These are phyloP conservation scores for Penicillium sp. DNA, from an alignment of 2,329 filamentous ascomycete genomes.

Conservation along the genomic window DNA sequence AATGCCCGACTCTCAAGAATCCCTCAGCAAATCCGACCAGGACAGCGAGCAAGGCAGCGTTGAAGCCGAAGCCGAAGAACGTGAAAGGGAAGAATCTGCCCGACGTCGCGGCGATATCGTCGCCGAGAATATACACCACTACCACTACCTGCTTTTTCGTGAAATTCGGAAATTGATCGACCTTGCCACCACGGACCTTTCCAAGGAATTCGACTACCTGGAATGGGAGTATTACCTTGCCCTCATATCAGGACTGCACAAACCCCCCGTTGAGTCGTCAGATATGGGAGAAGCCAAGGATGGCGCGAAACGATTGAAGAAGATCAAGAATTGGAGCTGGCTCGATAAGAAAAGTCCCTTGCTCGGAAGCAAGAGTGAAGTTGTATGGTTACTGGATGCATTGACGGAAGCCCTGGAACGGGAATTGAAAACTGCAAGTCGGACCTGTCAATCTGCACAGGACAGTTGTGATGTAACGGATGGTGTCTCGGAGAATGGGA, in stretches of 20 bases:
- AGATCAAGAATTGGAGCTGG: conserved; percentile 34
- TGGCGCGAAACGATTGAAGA: not conserved
- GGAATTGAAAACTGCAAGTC: conserved; percentile 29
- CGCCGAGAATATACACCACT: conserved; percentile 47
- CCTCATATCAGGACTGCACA: conserved; percentile 40
- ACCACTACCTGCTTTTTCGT: conserved; percentile 35
- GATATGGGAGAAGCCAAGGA: conserved; percentile 3
- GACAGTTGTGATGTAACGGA: not conserved
- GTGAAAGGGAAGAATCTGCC: conserved; percentile 38
- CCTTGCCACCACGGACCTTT: conserved; percentile 26
- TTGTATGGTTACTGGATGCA: conserved; percentile 39
- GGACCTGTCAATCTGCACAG: conserved; percentile 9
- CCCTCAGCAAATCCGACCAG: conserved; percentile 4
- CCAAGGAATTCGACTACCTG: conserved; percentile 35
- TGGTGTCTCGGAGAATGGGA: not conserved
- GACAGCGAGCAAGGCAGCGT: conserved; percentile 30
- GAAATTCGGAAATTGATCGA: conserved; percentile 37
- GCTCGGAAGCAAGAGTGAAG: conserved; percentile 38
- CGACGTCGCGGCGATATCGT: conserved; percentile 38
- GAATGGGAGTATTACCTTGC: conserved; percentile 48
- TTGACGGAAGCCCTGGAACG: conserved; percentile 35
- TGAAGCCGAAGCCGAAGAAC: conserved; percentile 40
- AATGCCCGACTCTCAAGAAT: not conserved
- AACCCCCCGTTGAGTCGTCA: not conserved
- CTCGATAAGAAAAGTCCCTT: conserved; percentile 35